Evolutionary conservation across 1,284 basidiomycete genomes (phyloP), one percentile per base, ranked within the genome.

Genomic region (Marasmius tenuissimus): DNA sequence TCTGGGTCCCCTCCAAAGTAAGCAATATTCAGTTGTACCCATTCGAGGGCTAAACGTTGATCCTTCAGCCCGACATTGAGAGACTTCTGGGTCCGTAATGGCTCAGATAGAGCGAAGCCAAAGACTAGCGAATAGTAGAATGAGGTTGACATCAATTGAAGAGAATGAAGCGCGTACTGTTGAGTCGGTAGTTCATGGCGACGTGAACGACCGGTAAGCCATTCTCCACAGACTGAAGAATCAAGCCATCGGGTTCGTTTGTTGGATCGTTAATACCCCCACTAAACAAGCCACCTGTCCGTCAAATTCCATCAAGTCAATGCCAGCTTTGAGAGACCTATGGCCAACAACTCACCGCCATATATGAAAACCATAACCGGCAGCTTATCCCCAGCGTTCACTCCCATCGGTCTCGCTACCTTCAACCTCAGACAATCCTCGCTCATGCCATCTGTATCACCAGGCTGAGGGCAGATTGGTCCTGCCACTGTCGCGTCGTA

Each of bases 381-480:
- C 16, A 58, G 22, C 35, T 37, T 51, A 10, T 58, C 42, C 45
- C 35, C 47, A 38, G 20, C 57, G 39, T 48, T 27, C n/a, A 38
- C 35, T 5, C 57, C 57, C 20, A 18, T 20, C 11, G 57, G 57
- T 37, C 57, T 27, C 11, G 47, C 57, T 6, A 58, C 57, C 33
- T 33, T 58, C 47, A 58, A 37, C 11, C 33, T 58, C 47, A 58
- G 39, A 49, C 57, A 58, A 20, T 58, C 57, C 57, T 58, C 57
- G 27, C 57, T 58, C 57, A 42, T 9, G 33, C 11, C 39, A 38
- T 12, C 6, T 39, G 27, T 6, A 42, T 20, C 47, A 16, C 18
- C 7, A 10, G 57, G 9, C 22, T 58, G 57, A 8, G 57, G 57
- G 39, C 57, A 58, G 20, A 50, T 22, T 7, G 48, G 47, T n/a